Evolutionary conservation across 768 basidiomycete species (phyloP), one percentile per base, ranked within the genome.

Genomic region (Naganishia friedmannii): DNA sequence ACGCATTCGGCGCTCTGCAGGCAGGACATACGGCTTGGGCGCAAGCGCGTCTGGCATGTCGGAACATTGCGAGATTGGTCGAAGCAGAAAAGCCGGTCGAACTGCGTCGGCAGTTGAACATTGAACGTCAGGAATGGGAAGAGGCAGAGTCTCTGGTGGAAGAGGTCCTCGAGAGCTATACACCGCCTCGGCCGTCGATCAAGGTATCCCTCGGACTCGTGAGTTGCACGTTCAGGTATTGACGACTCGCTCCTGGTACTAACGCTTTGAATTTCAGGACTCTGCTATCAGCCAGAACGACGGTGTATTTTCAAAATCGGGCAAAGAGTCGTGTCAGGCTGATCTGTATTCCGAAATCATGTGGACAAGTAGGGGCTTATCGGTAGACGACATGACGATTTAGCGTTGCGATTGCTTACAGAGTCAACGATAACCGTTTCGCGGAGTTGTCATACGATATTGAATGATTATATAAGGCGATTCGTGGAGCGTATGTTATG

Each of bases 11-110:
- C 6, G 77, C 78, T 7, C 78, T 82, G 46, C 76, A 80, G 68
- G 81, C 81, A 29, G 81, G 81, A 26, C 80, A 80, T 72, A 81
- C 80, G n/a, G 81, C 80, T 3, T 81, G 76, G 48, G 78, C 74
- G 45, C 80, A 81, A 65, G 77, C 72, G 13, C 77, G 75, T 45
- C 73, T 81, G 12, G 81, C 80, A 0, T 78, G 77, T 5, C 67
- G 77, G 23, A 82, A 82, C 69, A 77, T 82, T 45, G 45, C 77
- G 32, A 39, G 34, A 39, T 23, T 70, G 29, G 53, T 70, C 37
- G 60, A 65, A 48, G 63, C 34, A 9, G 69, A 70, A 70, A 73
- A 63, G 60, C 60, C 60, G 5, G 60, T 63, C 60, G 46, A 63
- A 42, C 39, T 46, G n/a, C 37, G 60, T 26, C 60, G 60, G 53